Evolutionary conservation across 192 early-diverging fungal genomes (phyloP).

Genomic region (Spizellomyces punctatus): DNA sequence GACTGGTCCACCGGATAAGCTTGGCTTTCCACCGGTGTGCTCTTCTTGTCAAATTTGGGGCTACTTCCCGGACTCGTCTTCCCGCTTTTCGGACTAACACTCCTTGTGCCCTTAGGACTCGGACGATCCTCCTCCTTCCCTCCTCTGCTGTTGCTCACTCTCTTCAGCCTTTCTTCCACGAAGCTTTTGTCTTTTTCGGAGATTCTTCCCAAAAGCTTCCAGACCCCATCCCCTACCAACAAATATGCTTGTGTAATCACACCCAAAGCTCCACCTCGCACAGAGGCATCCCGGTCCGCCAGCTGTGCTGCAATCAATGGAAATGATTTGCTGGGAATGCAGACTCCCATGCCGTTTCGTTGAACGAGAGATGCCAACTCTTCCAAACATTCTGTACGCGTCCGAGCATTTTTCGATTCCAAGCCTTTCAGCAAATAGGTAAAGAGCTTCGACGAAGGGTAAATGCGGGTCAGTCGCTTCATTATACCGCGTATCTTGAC

Average conservation of each 20-base stretch:
- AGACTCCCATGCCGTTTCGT: constrained; percentile 65
- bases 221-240: constrained; percentile 74
- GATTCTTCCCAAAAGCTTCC: constrained; percentile 69
- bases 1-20: no score
- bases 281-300: constrained; percentile 78
- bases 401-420: constrained; percentile 76
- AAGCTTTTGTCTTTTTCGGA: constrained; percentile 82
- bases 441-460: constrained; percentile 80
- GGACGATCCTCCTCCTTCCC: not conserved
- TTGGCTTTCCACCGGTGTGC: not conserved
- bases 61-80: not conserved
- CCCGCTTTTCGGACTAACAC: not conserved
- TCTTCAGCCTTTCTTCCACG: constrained; percentile 78
- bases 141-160: constrained; percentile 29
- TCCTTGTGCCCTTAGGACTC: not conserved
- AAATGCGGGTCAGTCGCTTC: constrained; percentile 70
- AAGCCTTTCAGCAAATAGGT: constrained; percentile 71
- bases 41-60: not conserved
- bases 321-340: constrained; percentile 65
- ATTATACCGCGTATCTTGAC: constrained; percentile 71
- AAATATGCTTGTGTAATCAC: constrained; percentile 75
- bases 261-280: constrained; percentile 76
- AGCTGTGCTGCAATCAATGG: constrained; percentile 75
- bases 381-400: constrained; percentile 81
- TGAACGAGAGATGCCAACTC: constrained; percentile 75